These are phyloP conservation scores for Taiozyma sp. DNA, from an alignment of 1,139 yeast species.

Conservation along the genomic window DNA sequence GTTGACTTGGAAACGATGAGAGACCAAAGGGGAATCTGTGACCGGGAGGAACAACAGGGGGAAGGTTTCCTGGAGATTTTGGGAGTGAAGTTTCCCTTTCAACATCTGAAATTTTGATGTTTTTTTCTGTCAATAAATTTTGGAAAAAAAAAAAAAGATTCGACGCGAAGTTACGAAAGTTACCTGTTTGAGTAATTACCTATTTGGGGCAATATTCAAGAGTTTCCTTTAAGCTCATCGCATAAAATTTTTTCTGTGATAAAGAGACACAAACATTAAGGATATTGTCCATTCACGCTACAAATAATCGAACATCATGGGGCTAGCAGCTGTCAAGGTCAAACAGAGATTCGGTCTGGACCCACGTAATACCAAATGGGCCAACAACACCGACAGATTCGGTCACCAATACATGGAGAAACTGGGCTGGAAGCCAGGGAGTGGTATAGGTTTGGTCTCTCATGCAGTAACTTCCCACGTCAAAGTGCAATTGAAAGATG, in stretches of 20 bases:
- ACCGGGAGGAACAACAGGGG: neutral
- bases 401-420: slow-evolving; percentile 83
- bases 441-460: slow-evolving; percentile 72
- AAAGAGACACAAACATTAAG: neutral
- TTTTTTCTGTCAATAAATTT: neutral
- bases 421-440: slow-evolving; percentile 91
- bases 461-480: slow-evolving; percentile 73
- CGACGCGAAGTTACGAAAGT: neutral
- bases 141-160: neutral
- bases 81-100: neutral
- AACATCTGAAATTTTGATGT: neutral
- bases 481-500: slow-evolving; percentile 76
- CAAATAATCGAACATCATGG: slow-evolving; percentile 28
- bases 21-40: neutral
- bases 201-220: neutral
- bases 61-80: neutral
- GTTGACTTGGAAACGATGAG: neutral
- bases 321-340: slow-evolving; percentile 80
- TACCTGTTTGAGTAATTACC: neutral
- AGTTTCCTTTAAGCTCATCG: slow-evolving; percentile 1
- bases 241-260: slow-evolving; percentile 1
- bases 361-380: slow-evolving; percentile 95
- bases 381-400: slow-evolving; percentile 77
- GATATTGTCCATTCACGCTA: neutral
- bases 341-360: slow-evolving; percentile 88